A percentile compares a stretch with the other conserved stretches of the same genome.
Conservation (phyloP, 1,284 basidiomycete species). For the Fomitiporia mediterranea region DNA sequence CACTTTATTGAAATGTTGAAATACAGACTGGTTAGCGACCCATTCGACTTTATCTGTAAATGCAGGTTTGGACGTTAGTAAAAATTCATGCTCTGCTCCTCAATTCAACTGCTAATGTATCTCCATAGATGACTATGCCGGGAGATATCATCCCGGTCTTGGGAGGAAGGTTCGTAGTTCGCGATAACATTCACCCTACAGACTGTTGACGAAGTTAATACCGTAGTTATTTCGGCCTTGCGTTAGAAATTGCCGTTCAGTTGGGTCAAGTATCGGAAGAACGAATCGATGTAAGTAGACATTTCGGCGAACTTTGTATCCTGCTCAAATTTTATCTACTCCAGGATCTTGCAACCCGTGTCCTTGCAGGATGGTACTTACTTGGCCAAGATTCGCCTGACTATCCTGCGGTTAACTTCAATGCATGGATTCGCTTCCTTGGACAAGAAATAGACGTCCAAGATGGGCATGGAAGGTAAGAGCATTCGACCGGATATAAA, state of each 20-base stretch:
- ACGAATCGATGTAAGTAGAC: conserved; percentile 40
- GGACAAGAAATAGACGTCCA: conserved; percentile 55
- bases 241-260: conserved; percentile 44
- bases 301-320: background rate
- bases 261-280: conserved; percentile 35
- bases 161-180: conserved; percentile 11
- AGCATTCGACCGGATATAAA: background rate
- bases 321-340: background rate
- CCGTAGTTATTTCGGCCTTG: conserved; percentile 42
- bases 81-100: conserved; percentile 12
- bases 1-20: conserved; percentile 26
- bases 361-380: conserved; percentile 50
- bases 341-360: conserved; percentile 59
- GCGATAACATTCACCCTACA: background rate
- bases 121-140: conserved; percentile 51
- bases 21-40: conserved; percentile 42
- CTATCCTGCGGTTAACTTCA: conserved; percentile 52
- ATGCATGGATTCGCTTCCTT: conserved; percentile 45
- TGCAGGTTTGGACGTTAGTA: conserved; percentile 42
- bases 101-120: background rate
- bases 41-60: conserved; percentile 31
- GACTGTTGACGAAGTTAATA: background rate
- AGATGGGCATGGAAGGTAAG: conserved; percentile 45
- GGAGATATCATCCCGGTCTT: conserved; percentile 47
- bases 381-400: conserved; percentile 34